Conservation (phyloP, 2,329 filamentous ascomycete species). For the Bimuria novae-zelandiae region DNA sequence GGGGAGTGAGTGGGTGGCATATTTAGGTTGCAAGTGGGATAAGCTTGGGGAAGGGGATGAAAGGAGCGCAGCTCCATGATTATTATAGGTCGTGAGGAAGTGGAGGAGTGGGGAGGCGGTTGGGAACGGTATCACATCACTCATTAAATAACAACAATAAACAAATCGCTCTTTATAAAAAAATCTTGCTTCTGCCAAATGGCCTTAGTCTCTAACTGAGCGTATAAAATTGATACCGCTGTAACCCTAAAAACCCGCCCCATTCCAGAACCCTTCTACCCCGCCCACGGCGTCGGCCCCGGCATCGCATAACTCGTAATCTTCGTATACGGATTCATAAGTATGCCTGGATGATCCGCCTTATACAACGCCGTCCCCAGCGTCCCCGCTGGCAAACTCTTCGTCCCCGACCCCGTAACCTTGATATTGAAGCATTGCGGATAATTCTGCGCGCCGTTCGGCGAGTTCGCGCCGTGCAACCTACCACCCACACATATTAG, state of each 20-base stretch:
- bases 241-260: background rate
- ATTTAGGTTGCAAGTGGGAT: background rate
- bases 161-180: background rate
- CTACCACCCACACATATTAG: conserved; percentile 33
- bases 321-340: conserved; percentile 42
- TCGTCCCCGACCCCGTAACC: conserved; percentile 50
- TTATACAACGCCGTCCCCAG: conserved; percentile 53
- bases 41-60: background rate
- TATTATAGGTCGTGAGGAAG: background rate
- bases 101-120: too few species aligned
- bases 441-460: conserved; percentile 54
- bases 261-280: too few species aligned
- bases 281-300: conserved; percentile 20
- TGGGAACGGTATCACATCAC: too few species aligned
- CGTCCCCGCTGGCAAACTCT: conserved; percentile 48
- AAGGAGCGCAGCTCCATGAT: background rate
- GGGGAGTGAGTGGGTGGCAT: background rate
- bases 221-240: background rate
- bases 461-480: conserved; percentile 45
- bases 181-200: background rate
- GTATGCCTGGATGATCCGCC: conserved; percentile 38
- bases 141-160: background rate
- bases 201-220: background rate
- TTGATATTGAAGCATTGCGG: conserved; percentile 55
- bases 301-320: conserved; percentile 41